phyloP scores from a whole-genome alignment of 1,139 yeast species.

The Arxiozyma bovina region DNA sequence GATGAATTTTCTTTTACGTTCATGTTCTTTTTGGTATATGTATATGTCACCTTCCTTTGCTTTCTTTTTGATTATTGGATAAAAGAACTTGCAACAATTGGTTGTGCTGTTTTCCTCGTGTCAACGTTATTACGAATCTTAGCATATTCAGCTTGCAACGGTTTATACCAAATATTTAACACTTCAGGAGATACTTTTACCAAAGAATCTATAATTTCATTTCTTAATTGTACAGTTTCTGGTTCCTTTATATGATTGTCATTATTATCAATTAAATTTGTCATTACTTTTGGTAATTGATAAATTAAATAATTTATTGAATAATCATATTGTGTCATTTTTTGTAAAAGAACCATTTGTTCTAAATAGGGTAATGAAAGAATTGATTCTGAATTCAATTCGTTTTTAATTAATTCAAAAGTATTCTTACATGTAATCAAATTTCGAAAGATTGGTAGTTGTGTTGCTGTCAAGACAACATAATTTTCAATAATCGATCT shows the following conservation, averaged over 20 bases:
- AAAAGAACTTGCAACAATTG: constrained; percentile 14
- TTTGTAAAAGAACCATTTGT: constrained; percentile 29
- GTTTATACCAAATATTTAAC: constrained; percentile 29
- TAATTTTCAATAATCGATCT: constrained; percentile 14
- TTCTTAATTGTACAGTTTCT: constrained; percentile 28
- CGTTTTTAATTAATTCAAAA: constrained; percentile 21
- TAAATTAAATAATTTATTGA: constrained; percentile 22
- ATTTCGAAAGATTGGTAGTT: constrained; percentile 26
- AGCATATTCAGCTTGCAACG: constrained; percentile 20
- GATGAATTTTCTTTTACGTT: too few relatives aligned
- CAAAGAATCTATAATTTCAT: constrained; percentile 26
- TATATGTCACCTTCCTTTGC: too few relatives aligned
- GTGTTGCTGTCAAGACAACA: constrained; percentile 19
- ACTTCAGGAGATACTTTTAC: constrained; percentile 15
- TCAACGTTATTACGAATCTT: constrained; percentile 9
- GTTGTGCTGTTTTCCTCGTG: constrained; percentile 6
- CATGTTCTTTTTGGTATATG: too few relatives aligned
- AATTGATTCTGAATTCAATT: constrained; percentile 20
- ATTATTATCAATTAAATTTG: constrained; percentile 25
- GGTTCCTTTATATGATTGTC: constrained; percentile 26
- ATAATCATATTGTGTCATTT: constrained; percentile 24
- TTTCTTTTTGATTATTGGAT: constrained; percentile 1
- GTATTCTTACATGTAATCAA: constrained; percentile 16
- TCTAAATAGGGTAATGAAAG: constrained; percentile 31
- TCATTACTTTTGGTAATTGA: constrained; percentile 31